Percentiles rank a stretch among this genome's conserved stretches.
phyloP scores from a whole-genome alignment of 106 monocot species.

The Vanilla planifolia region DNA sequence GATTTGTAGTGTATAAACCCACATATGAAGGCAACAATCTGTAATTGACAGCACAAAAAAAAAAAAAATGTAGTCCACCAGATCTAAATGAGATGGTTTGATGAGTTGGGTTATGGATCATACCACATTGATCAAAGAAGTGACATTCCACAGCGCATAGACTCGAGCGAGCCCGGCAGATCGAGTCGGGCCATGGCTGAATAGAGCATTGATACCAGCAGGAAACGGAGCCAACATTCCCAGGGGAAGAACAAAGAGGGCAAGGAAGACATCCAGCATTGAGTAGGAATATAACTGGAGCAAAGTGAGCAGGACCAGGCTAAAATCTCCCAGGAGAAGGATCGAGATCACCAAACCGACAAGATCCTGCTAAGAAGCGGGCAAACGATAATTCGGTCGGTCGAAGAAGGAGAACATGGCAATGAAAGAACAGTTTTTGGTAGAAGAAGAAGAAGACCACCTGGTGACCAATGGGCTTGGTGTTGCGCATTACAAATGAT shows the following conservation, averaged over 20 bases:
- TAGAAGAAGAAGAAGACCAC: conserved; percentile 13
- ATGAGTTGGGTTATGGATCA: conserved; percentile 23
- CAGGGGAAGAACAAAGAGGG: conserved; percentile 88
- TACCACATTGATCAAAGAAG: conserved; percentile 93
- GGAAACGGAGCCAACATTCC: conserved; percentile 91
- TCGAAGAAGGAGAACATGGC: not conserved
- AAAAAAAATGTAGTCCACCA: no score
- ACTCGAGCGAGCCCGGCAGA: conserved; percentile 90
- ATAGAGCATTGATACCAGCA: conserved; percentile 96
- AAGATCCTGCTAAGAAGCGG: conserved; percentile 62
- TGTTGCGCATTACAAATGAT: conserved; percentile 76
- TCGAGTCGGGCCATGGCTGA: conserved; percentile 92
- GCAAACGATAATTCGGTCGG: not conserved
- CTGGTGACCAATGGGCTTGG: conserved; percentile 91
- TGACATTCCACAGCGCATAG: conserved; percentile 93
- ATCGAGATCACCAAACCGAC: conserved; percentile 92
- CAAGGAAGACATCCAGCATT: conserved; percentile 77
- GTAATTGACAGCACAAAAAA: conserved; percentile 2
- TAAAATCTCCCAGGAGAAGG: conserved; percentile 86
- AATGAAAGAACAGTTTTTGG: not conserved
- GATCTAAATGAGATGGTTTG: not conserved
- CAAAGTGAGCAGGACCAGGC: conserved; percentile 92
- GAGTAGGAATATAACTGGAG: conserved; percentile 93
- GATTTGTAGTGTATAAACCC: conserved; percentile 87
- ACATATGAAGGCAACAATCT: conserved; percentile 87